Percentiles rank a stretch among this genome's conserved stretches.
These are phyloP conservation scores for Saccharomycodes ludwigii DNA, from an alignment of 805 yeast species.

Conservation along the genomic window DNA sequence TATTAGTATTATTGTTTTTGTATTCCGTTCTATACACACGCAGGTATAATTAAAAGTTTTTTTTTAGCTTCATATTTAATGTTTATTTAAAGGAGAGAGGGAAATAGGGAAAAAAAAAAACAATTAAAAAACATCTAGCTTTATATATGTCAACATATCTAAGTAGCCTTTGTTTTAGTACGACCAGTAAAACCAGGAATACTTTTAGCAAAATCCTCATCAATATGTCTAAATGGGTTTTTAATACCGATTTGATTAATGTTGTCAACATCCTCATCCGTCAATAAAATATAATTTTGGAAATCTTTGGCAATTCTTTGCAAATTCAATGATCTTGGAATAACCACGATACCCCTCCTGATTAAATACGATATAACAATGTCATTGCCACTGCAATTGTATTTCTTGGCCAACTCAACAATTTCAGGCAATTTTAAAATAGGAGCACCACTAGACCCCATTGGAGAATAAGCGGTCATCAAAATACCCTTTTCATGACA, in stretches of 20 bases:
- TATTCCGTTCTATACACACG: not conserved
- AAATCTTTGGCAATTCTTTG: constrained; percentile 39
- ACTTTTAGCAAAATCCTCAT: constrained; percentile 15
- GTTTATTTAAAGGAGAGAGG: too few species aligned
- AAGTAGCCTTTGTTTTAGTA: too few species aligned
- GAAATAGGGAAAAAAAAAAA: not conserved
- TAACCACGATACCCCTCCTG: constrained; percentile 43
- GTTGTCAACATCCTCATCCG: constrained; percentile 29
- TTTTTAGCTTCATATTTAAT: not conserved
- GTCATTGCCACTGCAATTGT: constrained; percentile 40
- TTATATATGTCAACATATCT: too few species aligned
- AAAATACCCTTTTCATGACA: constrained; percentile 40
- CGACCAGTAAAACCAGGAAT: constrained; percentile 22
- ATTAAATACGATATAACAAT: constrained; percentile 54
- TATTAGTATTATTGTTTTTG: not conserved
- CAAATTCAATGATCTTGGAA: constrained; percentile 65
- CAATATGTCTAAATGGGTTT: constrained; percentile 22
- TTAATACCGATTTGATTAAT: constrained; percentile 23
- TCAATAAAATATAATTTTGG: constrained; percentile 25
- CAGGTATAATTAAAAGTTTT: not conserved
- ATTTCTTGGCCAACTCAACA: constrained; percentile 41
- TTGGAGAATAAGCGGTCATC: constrained; percentile 47
- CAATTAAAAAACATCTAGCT: not conserved
- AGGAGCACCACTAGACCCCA: constrained; percentile 59
- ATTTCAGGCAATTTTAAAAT: constrained; percentile 39